A percentile compares a stretch with the other conserved stretches of the same genome.
phyloP scores from a whole-genome alignment of 1,139 yeast species.

The Suhomyces yuchorum region DNA sequence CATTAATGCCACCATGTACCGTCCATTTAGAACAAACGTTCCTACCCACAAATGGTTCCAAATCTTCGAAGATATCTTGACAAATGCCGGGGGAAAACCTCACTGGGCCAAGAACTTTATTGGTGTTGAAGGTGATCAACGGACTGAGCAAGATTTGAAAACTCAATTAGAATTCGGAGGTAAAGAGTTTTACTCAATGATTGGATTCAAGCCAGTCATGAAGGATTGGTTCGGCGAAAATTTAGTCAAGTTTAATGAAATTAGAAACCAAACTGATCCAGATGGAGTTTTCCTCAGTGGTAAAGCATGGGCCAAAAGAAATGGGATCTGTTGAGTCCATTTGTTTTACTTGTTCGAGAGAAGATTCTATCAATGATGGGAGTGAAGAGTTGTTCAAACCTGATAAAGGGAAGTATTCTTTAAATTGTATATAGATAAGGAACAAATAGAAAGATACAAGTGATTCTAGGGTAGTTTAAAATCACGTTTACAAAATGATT shows the following conservation, averaged over 20 bases:
- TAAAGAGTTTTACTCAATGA: slow-evolving; percentile 69
- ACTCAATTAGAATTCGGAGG: slow-evolving; percentile 47
- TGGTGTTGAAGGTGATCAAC: slow-evolving; percentile 54
- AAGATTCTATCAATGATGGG: no score
- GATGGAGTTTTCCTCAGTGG: slow-evolving; percentile 79
- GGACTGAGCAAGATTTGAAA: slow-evolving; percentile 38
- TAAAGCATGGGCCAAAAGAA: slow-evolving; percentile 74
- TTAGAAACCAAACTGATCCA: slow-evolving; percentile 75
- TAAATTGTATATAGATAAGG: not conserved
- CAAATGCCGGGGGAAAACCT: slow-evolving; percentile 85
- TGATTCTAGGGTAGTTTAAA: no score
- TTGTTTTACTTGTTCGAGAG: no score
- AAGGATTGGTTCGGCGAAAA: slow-evolving; percentile 81
- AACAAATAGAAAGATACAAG: not conserved
- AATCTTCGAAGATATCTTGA: slow-evolving; percentile 76
- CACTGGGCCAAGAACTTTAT: slow-evolving; percentile 99
- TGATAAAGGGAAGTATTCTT: no score
- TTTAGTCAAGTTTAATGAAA: slow-evolving; percentile 56
- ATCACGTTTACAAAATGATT: no score
- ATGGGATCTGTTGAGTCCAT: slow-evolving; percentile 56
- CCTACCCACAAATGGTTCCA: slow-evolving; percentile 81
- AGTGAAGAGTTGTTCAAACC: no score
- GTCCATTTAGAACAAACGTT: slow-evolving; percentile 81
- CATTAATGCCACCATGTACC: slow-evolving; percentile 91
- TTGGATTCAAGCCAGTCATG: slow-evolving; percentile 72